A percentile compares a stretch with the other conserved stretches of the same genome.
Evolutionary conservation across 768 basidiomycete genomes (phyloP).

Genomic region (Mycena capillaripes): DNA sequence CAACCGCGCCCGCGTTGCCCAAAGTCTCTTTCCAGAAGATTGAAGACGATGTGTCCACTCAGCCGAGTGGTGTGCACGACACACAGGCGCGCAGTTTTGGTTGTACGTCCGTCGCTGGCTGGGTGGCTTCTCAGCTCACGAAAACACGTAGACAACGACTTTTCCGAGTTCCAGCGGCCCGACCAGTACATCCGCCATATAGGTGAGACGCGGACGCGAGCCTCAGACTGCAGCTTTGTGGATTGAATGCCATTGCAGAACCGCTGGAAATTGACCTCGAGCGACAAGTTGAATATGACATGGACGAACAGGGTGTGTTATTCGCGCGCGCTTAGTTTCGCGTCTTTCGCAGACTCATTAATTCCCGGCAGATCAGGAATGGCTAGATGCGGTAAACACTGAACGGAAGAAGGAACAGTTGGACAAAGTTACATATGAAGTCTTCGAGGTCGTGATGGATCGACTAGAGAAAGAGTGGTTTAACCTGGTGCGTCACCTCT

Average conservation of each 20-base stretch:
- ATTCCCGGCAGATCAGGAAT: slow-evolving; percentile 82
- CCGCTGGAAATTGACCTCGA: slow-evolving; percentile 94
- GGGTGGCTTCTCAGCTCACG: slow-evolving; percentile 3
- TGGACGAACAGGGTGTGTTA: slow-evolving; percentile 94
- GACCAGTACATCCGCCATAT: slow-evolving; percentile 94
- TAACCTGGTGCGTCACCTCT: slow-evolving; percentile 79
- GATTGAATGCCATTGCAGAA: slow-evolving; percentile 61
- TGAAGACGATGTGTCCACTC: slow-evolving; percentile 71
- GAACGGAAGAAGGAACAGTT: slow-evolving; percentile 85
- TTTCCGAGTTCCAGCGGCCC: slow-evolving; percentile 79
- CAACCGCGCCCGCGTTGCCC: slow-evolving; percentile 59
- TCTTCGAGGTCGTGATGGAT: slow-evolving; percentile 98
- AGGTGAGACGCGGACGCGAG: slow-evolving; percentile 65
- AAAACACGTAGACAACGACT: slow-evolving; percentile 64
- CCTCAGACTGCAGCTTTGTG: slow-evolving; percentile 19
- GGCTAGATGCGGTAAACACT: slow-evolving; percentile 88
- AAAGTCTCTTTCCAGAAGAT: slow-evolving; percentile 78
- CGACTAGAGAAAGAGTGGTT: slow-evolving; percentile 99
- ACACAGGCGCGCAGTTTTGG: slow-evolving; percentile 77
- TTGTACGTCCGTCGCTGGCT: slow-evolving; percentile 62
- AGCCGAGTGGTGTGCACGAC: slow-evolving; percentile 76
- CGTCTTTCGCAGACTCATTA: slow-evolving; percentile 15
- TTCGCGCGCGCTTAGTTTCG: background rate
- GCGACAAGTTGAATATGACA: slow-evolving; percentile 97
- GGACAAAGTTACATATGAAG: slow-evolving; percentile 82